These are phyloP conservation scores for Trichosporon coremiiforme DNA, from an alignment of 1,284 basidiomycete species.

Conservation along the genomic window DNA sequence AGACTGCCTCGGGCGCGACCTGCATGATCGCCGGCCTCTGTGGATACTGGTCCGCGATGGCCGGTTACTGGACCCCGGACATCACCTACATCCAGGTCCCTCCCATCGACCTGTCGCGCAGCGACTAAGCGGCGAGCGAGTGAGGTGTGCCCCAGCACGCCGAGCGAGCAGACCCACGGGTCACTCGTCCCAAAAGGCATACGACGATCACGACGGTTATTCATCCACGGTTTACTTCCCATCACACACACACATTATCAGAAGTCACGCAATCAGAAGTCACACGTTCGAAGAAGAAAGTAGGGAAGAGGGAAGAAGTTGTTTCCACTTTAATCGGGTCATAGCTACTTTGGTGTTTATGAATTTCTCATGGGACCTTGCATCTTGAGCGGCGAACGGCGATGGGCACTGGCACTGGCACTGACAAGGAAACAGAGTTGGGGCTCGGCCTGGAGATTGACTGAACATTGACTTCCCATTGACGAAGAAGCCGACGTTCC, in stretches of 20 bases:
- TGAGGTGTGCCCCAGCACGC: too few relatives aligned
- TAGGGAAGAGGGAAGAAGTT: neutral
- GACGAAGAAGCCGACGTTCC: too few relatives aligned
- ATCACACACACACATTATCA: neutral
- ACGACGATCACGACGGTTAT: slow-evolving; percentile 5
- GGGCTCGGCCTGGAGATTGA: too few relatives aligned
- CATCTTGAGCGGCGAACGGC: neutral
- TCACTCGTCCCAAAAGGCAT: neutral
- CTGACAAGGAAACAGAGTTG: too few relatives aligned
- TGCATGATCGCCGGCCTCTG: slow-evolving; percentile 24
- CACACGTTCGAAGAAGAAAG: neutral
- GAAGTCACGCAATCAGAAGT: slow-evolving; percentile 13
- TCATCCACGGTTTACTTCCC: neutral
- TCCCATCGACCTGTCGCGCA: slow-evolving; percentile 22
- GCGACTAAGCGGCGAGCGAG: slow-evolving; percentile 6
- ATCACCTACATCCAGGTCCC: slow-evolving; percentile 24
- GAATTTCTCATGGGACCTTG: slow-evolving; percentile 2
- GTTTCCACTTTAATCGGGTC: neutral
- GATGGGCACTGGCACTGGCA: too few relatives aligned
- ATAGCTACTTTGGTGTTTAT: slow-evolving; percentile 4
- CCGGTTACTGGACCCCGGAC: slow-evolving; percentile 34
- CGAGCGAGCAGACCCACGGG: too few relatives aligned
- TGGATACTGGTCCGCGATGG: slow-evolving; percentile 32
- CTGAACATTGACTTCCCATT: too few relatives aligned
- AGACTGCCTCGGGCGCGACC: slow-evolving; percentile 24